These are phyloP conservation scores for Colletotrichum destructivum DNA, from an alignment of 2,329 filamentous ascomycete genomes.

Conservation along the genomic window DNA sequence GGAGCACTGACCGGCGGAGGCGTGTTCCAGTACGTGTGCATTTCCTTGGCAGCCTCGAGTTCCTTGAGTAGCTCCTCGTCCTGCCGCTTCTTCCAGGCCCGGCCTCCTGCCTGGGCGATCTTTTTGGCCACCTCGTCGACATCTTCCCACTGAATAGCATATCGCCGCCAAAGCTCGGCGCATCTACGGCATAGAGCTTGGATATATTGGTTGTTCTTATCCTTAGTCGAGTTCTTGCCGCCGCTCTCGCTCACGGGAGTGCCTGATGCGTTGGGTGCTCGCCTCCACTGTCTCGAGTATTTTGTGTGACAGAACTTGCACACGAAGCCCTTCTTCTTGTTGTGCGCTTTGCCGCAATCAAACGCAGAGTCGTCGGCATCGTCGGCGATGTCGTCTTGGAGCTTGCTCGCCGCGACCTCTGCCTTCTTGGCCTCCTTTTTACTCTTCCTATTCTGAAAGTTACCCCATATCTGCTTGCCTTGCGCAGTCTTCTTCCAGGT, in stretches of 20 bases:
- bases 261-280: conserved; percentile 84
- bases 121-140: conserved; percentile 93
- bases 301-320: conserved; percentile 94
- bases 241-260: conserved; percentile 77
- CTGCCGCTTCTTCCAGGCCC: conserved; percentile 88
- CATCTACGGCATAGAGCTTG: conserved; percentile 91
- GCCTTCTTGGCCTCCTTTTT: conserved; percentile 87
- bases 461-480: conserved; percentile 91
- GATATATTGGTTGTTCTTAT: conserved; percentile 82
- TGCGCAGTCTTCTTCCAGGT: conserved; percentile 96
- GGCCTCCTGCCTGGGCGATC: conserved; percentile 82
- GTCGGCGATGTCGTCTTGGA: conserved; percentile 93
- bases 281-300: conserved; percentile 89
- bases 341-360: conserved; percentile 85
- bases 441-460: conserved; percentile 87
- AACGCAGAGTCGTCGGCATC: conserved; percentile 96
- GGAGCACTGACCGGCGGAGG: conserved; percentile 50
- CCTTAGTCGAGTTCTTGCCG: conserved; percentile 78
- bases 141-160: conserved; percentile 96
- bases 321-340: conserved; percentile 86
- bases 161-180: conserved; percentile 94
- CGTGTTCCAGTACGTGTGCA: conserved; percentile 62
- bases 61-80: conserved; percentile 92
- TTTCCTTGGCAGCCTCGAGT: conserved; percentile 75
- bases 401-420: conserved; percentile 79